Evolutionary conservation across 2,329 filamentous ascomycete genomes (phyloP).

Genomic region (Colletotrichum trifolii): DNA sequence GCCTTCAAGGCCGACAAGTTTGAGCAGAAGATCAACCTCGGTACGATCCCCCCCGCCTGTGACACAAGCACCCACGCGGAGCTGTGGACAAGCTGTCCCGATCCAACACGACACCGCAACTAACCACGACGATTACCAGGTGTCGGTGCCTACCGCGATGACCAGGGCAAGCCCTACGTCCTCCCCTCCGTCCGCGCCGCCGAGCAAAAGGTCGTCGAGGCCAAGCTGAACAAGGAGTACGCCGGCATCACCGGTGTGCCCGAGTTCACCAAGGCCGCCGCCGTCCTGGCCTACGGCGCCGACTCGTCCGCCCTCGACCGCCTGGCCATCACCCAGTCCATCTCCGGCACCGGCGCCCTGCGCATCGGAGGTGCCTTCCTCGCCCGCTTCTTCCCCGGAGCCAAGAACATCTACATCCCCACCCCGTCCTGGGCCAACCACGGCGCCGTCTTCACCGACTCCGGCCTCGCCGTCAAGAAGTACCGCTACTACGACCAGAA

Average conservation of each 20-base stretch:
- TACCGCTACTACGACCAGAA: conserved; percentile 99
- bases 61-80: neutral
- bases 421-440: conserved; percentile 99
- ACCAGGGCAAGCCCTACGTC: conserved; percentile 97
- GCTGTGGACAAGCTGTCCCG: conserved; percentile 15
- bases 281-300: conserved; percentile 88
- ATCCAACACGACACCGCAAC: neutral
- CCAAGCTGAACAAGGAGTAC: conserved; percentile 94
- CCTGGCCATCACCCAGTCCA: conserved; percentile 94
- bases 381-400: conserved; percentile 87
- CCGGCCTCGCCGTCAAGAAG: conserved; percentile 89
- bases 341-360: conserved; percentile 96
- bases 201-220: conserved; percentile 85
- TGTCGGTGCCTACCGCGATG: conserved; percentile 98
- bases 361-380: conserved; percentile 96
- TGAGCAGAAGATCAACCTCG: conserved; percentile 97
- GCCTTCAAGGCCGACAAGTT: conserved; percentile 98
- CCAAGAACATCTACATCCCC: conserved; percentile 97
- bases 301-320: conserved; percentile 82
- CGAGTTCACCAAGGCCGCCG: conserved; percentile 92
- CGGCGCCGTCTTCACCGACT: conserved; percentile 94
- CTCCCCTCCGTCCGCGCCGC: conserved; percentile 91
- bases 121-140: conserved; percentile 57
- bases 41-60: conserved; percentile 57
- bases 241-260: conserved; percentile 96